Evolutionary conservation across 345 rosid genomes (phyloP), one percentile per base, ranked within the genome.

Genomic region (Lepidium africanum): DNA sequence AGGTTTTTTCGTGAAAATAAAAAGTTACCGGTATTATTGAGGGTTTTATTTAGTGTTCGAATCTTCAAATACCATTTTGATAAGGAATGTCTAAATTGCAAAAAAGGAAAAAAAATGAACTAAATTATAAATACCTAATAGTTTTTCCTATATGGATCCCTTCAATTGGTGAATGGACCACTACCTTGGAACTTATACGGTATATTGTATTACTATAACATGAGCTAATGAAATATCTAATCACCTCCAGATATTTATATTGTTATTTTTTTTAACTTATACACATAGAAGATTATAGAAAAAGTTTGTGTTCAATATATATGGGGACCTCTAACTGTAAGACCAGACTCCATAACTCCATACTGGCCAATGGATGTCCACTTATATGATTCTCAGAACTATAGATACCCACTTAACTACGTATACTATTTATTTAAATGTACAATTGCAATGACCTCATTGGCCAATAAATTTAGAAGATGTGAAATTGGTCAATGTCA

Each of bases 311-410:
- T 72, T 57, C 11, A 56, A 46, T 14, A 73, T 43, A 46, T 14
- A 73, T 43, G 67, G 68, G 72, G 77, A 65, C 72, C 70, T 66
- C 74, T 35, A 57, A 43, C 60, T 58, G 43, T 35, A 14, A 57
- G 32, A 73, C 67, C 55, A 50, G 60, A 65, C 72, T 66, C 62
- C 77, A 50, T 42, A 19, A 32, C 65, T 74, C 35, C 33, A 12
- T 47, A 61, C 70, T 82, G 80, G 81, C 85, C 84, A 78, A 79
- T 71, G 76, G 78, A 79, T 67, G 50, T 58, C 81, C 74, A 81
- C 77, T 74, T 65, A 74, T 60, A 79, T 65, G 67, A 50, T 59
- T 58, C 63, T 73, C n/a, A 74, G 59, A 43, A 62, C 47, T 48
- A 70, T 43, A 16, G 60, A 71, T 70, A 71, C 71, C 71, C 68